phyloP scores from a whole-genome alignment of 2,329 filamentous ascomycete genomes.

The Colletotrichum noveboracense region DNA sequence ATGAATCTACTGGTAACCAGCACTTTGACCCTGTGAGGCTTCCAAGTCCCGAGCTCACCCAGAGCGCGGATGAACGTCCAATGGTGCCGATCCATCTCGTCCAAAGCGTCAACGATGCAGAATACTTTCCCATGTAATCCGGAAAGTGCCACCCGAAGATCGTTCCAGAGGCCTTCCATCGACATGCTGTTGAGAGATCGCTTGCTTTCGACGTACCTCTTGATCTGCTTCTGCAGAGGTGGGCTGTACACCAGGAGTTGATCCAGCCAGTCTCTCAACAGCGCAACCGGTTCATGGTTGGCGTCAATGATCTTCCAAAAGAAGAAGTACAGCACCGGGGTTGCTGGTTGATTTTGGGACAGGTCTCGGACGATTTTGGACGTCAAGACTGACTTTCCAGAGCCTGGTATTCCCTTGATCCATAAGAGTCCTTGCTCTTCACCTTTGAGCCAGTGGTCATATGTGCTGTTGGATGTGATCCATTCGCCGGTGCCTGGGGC shows the following conservation, averaged over 20 bases:
- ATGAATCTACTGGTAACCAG: constrained; percentile 48
- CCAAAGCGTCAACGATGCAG: constrained; percentile 47
- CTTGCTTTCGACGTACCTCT: constrained; percentile 1
- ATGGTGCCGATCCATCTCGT: constrained; percentile 47
- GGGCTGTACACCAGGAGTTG: constrained; percentile 36
- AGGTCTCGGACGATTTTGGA: background rate
- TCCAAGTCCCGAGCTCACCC: constrained; percentile 33
- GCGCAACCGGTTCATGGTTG: constrained; percentile 33
- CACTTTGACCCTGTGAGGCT: constrained; percentile 40
- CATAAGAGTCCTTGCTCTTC: constrained; percentile 28
- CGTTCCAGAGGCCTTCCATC: constrained; percentile 31
- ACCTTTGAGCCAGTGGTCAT: constrained; percentile 24
- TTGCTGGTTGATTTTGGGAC: background rate
- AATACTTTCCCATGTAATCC: constrained; percentile 31
- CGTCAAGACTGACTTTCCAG: constrained; percentile 25
- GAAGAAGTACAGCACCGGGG: constrained; percentile 42
- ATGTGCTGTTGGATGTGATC: constrained; percentile 21
- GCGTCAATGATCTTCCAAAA: constrained; percentile 42
- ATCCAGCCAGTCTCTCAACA: constrained; percentile 39
- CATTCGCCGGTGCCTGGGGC: constrained; percentile 28
- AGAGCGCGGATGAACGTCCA: constrained; percentile 39
- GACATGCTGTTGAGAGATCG: constrained; percentile 22
- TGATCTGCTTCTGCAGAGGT: constrained; percentile 29
- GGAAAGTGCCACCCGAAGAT: constrained; percentile 28
- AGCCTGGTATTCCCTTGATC: constrained; percentile 40